These are phyloP conservation scores for Aspergillus ustus DNA, from an alignment of 2,329 filamentous ascomycete genomes.

Conservation along the genomic window DNA sequence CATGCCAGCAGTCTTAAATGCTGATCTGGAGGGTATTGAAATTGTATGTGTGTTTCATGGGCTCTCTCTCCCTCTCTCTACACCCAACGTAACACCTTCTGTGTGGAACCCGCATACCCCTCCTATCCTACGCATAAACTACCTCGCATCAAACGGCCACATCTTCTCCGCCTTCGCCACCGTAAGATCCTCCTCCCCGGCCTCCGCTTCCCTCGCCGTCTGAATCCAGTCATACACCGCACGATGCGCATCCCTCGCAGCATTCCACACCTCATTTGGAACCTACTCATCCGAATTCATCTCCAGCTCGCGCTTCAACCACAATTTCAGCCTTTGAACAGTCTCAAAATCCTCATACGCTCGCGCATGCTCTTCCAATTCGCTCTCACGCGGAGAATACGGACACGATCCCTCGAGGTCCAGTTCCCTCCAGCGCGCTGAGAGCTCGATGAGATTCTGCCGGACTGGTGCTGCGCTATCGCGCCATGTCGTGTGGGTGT, in stretches of 20 bases:
- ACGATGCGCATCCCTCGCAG: conserved; percentile 32
- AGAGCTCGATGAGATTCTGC: conserved; percentile 39
- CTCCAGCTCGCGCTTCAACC: conserved; percentile 30
- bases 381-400: conserved; percentile 29
- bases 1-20: too few species aligned
- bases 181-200: conserved; percentile 26
- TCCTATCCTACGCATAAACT: too few species aligned
- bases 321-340: conserved; percentile 33
- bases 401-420: conserved; percentile 32
- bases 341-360: conserved; percentile 40
- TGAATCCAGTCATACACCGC: conserved; percentile 38
- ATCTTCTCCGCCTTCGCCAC: conserved; percentile 31
- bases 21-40: too few species aligned
- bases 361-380: conserved; percentile 29
- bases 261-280: conserved; percentile 36
- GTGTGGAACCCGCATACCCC: too few species aligned
- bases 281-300: conserved; percentile 41
- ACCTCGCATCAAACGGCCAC: conserved; percentile 38
- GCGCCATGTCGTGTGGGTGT: conserved; percentile 36
- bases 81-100: too few species aligned
- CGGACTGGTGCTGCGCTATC: conserved; percentile 32
- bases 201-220: conserved; percentile 30
- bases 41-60: too few species aligned
- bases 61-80: too few species aligned
- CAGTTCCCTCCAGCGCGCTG: conserved; percentile 30